Percentiles rank a stretch among this genome's conserved stretches.
phyloP scores from a whole-genome alignment of 2,329 filamentous ascomycete species.

The Clonostachys solani region DNA sequence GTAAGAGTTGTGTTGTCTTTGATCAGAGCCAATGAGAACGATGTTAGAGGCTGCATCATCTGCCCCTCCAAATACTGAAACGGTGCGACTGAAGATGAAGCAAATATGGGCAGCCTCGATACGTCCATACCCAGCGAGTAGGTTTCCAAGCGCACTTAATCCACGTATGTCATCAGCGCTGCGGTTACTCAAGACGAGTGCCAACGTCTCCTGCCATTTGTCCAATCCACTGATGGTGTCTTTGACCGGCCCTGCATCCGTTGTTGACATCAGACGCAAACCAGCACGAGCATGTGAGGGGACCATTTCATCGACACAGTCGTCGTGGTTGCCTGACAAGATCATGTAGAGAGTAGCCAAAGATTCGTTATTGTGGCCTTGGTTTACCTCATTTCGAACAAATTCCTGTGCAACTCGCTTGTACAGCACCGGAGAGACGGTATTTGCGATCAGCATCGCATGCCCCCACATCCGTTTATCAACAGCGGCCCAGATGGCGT shows the following conservation, averaged over 20 bases:
- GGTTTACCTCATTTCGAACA: slow-evolving; percentile 89
- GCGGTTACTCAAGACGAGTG: slow-evolving; percentile 82
- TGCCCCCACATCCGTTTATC: slow-evolving; percentile 96
- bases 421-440: slow-evolving; percentile 77
- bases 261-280: slow-evolving; percentile 82
- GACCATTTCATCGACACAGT: slow-evolving; percentile 93
- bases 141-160: slow-evolving; percentile 72
- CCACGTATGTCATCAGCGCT: slow-evolving; percentile 75
- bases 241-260: slow-evolving; percentile 44
- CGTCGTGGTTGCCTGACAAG: slow-evolving; percentile 88
- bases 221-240: slow-evolving; percentile 83
- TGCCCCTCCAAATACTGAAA: slow-evolving; percentile 71
- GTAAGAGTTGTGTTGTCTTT: slow-evolving; percentile 57
- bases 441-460: slow-evolving; percentile 82
- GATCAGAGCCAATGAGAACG: slow-evolving; percentile 79
- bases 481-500: slow-evolving; percentile 88
- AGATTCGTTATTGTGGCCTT: slow-evolving; percentile 77
- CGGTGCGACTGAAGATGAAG: slow-evolving; percentile 76
- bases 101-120: slow-evolving; percentile 92
- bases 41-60: slow-evolving; percentile 79
- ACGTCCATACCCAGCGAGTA: slow-evolving; percentile 81
- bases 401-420: slow-evolving; percentile 95
- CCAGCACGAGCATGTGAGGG: slow-evolving; percentile 89
- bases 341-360: slow-evolving; percentile 90
- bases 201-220: slow-evolving; percentile 89